phyloP scores from a whole-genome alignment of 345 rosid species.

The Odontarrhena argentea region DNA sequence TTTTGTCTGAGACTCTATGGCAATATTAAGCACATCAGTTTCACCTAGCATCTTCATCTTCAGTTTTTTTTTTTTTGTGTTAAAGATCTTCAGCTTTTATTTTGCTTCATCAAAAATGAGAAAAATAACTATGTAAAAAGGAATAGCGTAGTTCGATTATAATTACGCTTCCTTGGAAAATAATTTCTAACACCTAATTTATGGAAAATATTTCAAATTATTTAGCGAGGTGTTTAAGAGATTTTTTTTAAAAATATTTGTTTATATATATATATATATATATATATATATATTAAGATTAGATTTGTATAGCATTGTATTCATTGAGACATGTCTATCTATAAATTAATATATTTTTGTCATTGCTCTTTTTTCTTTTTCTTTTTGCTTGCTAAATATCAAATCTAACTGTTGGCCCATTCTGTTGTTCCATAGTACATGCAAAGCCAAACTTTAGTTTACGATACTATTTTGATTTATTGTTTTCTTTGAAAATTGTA shows the following conservation, averaged over 20 bases:
- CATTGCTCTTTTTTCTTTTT: neutral
- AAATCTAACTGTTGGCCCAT: constrained; percentile 1
- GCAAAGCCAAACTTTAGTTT: neutral
- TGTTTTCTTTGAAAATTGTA: neutral
- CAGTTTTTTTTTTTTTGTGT: too few species aligned
- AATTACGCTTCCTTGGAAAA: neutral
- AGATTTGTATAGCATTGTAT: neutral
- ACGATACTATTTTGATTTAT: neutral
- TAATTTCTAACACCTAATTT: neutral
- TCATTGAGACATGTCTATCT: neutral
- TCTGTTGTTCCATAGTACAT: constrained; percentile 5
- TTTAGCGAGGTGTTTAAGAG: neutral
- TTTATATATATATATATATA: too few species aligned
- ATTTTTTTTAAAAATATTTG: too few species aligned
- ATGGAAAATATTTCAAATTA: neutral
- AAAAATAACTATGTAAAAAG: constrained; percentile 2
- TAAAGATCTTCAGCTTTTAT: neutral
- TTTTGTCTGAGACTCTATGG: constrained; percentile 35
- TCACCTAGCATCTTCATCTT: neutral
- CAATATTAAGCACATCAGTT: constrained; percentile 14
- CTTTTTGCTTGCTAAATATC: constrained; percentile 5
- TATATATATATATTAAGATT: too few species aligned
- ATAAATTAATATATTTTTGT: neutral
- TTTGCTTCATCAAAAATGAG: neutral
- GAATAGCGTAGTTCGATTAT: neutral